These are phyloP conservation scores for Daldinia eschscholtzii DNA, from an alignment of 2,329 filamentous ascomycete species.

Conservation along the genomic window DNA sequence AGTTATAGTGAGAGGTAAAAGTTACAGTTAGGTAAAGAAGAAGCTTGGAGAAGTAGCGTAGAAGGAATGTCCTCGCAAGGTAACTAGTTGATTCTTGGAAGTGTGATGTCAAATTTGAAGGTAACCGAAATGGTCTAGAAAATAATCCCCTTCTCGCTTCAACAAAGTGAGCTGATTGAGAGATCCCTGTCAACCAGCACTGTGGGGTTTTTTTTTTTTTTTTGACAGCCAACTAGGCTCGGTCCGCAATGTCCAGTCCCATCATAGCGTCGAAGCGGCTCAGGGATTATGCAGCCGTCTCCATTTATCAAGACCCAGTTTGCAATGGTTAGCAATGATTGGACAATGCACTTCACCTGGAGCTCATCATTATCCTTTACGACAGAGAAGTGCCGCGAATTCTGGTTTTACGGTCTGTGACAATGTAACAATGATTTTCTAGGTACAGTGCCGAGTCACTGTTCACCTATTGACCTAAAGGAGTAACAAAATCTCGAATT, in stretches of 20 bases:
- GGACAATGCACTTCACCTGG: not conserved
- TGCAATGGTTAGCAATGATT: not conserved
- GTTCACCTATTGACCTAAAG: not conserved
- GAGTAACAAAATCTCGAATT: not conserved
- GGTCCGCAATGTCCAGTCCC: not conserved
- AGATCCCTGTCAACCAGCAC: not conserved
- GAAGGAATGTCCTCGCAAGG: not conserved
- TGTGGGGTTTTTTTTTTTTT: not conserved
- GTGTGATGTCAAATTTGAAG: not conserved
- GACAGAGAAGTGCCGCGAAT: not conserved
- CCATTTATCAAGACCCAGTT: not conserved
- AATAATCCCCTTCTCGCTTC: not conserved
- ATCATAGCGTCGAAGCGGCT: constrained; percentile 1
- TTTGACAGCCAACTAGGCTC: not conserved
- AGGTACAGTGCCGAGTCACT: not conserved
- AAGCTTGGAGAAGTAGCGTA: not conserved
- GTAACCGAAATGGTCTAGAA: not conserved
- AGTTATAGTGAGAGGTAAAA: too few relatives aligned
- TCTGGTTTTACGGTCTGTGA: constrained; percentile 1
- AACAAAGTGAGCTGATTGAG: not conserved
- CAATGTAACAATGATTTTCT: not conserved
- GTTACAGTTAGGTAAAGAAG: not conserved
- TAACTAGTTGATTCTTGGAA: not conserved
- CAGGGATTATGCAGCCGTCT: constrained; percentile 4
- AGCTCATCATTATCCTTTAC: not conserved